phyloP scores from a whole-genome alignment of 305 asterid species.

The Fraxinus sp. region DNA sequence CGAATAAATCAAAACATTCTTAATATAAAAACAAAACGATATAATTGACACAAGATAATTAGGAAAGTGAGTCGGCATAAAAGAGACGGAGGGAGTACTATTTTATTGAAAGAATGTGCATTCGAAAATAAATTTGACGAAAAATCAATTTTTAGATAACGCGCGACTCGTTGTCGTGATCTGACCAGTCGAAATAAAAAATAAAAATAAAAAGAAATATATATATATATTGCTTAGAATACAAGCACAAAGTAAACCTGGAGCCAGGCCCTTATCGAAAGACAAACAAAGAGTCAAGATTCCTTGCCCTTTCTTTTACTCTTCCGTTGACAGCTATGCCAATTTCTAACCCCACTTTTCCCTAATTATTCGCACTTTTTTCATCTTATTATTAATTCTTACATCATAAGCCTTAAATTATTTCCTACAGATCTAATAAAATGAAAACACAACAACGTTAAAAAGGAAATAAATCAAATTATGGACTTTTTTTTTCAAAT shows the following conservation, averaged over 20 bases:
- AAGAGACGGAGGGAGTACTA: no score
- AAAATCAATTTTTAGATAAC: no score
- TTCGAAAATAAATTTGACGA: no score
- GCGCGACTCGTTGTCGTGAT: background rate
- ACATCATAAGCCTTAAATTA: background rate
- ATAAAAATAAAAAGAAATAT: no score
- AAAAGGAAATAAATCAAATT: background rate
- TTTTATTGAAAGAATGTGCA: no score
- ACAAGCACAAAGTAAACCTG: conserved; percentile 27
- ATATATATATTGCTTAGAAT: conserved; percentile 18
- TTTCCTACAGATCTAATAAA: background rate
- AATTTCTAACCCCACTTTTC: conserved; percentile 22
- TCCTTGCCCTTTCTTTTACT: conserved; percentile 43
- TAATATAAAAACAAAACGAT: no score
- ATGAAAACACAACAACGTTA: background rate
- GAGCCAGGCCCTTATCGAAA: conserved; percentile 28
- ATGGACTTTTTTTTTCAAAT: conserved; percentile 6
- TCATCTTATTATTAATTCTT: background rate
- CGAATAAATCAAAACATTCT: no score
- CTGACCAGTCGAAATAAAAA: background rate
- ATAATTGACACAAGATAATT: no score
- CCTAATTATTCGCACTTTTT: background rate
- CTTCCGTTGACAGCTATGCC: conserved; percentile 42
- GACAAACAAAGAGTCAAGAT: conserved; percentile 42
- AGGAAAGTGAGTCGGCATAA: no score